Conservation (phyloP, 768 basidiomycete species). For the Tulasnella sp. region DNA sequence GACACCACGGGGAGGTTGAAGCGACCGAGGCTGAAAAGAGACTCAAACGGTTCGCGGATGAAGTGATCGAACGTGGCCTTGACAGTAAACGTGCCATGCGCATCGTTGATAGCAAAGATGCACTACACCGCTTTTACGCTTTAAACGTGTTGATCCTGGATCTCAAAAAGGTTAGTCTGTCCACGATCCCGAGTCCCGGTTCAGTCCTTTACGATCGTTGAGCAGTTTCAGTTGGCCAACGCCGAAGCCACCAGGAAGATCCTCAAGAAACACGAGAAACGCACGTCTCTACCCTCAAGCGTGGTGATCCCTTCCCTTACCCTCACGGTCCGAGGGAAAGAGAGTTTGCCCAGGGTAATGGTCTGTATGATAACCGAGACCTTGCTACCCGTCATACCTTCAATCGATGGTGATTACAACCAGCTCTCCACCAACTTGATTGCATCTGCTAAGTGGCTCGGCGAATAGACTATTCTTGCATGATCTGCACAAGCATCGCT, state of each 20-base stretch:
- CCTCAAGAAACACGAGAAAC: constrained; percentile 89
- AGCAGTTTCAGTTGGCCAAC: constrained; percentile 75
- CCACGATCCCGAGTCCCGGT: constrained; percentile 36
- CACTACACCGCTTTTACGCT: constrained; percentile 65
- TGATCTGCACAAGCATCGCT: constrained; percentile 84
- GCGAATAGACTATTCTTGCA: constrained; percentile 62
- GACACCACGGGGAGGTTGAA: constrained; percentile 59
- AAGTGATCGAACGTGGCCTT: constrained; percentile 54
- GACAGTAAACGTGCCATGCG: constrained; percentile 52
- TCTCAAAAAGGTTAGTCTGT: constrained; percentile 54
- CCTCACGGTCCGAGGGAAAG: constrained; percentile 33
- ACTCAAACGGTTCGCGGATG: constrained; percentile 58
- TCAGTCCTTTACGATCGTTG: background rate
- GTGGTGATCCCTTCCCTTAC: constrained; percentile 37
- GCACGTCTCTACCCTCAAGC: constrained; percentile 58
- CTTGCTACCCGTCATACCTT: constrained; percentile 73
- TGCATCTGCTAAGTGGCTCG: constrained; percentile 34
- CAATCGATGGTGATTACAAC: constrained; percentile 49
- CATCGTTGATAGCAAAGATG: constrained; percentile 52
- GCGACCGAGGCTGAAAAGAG: constrained; percentile 67
- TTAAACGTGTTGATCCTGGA: constrained; percentile 77
- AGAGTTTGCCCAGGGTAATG: constrained; percentile 56
- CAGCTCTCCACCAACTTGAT: background rate
- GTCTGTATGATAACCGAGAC: constrained; percentile 80
- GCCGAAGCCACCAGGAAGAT: constrained; percentile 89